Evolutionary conservation across 441 rosid species (phyloP).

Genomic region (Isatis lusitanica): DNA sequence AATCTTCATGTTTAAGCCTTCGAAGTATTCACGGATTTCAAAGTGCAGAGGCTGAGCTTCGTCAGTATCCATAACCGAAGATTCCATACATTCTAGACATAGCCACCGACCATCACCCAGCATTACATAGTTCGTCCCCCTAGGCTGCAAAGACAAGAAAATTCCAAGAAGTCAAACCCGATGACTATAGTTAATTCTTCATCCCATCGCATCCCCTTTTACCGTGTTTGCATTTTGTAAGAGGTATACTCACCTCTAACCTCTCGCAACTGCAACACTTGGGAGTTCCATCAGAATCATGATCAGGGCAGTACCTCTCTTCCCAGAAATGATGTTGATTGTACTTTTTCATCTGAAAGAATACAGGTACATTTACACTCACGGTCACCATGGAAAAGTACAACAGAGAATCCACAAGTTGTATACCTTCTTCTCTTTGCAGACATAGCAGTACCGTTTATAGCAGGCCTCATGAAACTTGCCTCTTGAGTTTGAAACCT

Average conservation of each 20-base stretch:
- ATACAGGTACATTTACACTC: background rate
- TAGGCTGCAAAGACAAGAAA: conserved; percentile 52
- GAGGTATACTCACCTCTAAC: conserved; percentile 61
- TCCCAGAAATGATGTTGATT: conserved; percentile 75
- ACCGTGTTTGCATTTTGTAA: background rate
- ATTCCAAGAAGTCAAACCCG: background rate
- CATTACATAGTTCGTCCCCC: conserved; percentile 50
- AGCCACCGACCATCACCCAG: conserved; percentile 77
- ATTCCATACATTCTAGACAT: conserved; percentile 82
- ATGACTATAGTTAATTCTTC: background rate
- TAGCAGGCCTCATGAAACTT: conserved; percentile 83
- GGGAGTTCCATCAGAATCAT: conserved; percentile 78
- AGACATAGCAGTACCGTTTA: conserved; percentile 82
- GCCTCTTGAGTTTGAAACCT: conserved; percentile 79
- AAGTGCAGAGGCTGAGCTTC: conserved; percentile 79
- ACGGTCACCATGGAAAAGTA: background rate
- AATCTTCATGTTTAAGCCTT: conserved; percentile 80
- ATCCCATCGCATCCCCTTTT: background rate
- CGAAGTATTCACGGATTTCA: conserved; percentile 78
- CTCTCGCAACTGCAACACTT: conserved; percentile 92
- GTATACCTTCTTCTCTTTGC: conserved; percentile 45
- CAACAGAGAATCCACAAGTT: background rate
- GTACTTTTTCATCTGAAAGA: conserved; percentile 63
- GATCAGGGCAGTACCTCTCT: conserved; percentile 78
- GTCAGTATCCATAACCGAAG: conserved; percentile 71